A percentile compares a stretch with the other conserved stretches of the same genome.
Conservation (phyloP, 805 yeast genomes). For the Wickerhamiella sergipiensis region DNA sequence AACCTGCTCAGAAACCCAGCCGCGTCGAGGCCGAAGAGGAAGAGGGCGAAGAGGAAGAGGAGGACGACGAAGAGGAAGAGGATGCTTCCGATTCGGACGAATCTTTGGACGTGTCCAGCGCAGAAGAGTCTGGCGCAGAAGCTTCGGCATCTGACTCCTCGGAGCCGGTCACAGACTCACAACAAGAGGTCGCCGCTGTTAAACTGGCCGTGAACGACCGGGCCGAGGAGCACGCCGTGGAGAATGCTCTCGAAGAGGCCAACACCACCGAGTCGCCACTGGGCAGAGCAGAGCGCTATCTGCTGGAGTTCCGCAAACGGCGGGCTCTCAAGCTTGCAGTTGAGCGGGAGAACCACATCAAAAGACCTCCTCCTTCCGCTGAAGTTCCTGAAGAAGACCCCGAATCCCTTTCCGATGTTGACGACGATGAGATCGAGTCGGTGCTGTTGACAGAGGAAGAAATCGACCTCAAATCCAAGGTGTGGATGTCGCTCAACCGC, state of each 20-base stretch:
- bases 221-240: constrained; percentile 1
- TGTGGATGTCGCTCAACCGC: constrained; percentile 83
- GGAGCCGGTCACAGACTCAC: neutral
- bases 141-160: too few species aligned
- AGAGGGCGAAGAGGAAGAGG: constrained; percentile 3
- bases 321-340: constrained; percentile 11
- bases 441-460: constrained; percentile 58
- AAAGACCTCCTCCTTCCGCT: constrained; percentile 9
- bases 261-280: neutral
- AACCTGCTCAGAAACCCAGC: constrained; percentile 1
- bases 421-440: constrained; percentile 63
- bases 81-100: too few species aligned
- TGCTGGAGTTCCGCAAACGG: constrained; percentile 15
- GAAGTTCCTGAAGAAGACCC: constrained; percentile 24
- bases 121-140: too few species aligned
- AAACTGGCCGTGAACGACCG: constrained; percentile 3
- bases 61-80: constrained; percentile 2
- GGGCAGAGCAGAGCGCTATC: constrained; percentile 17
- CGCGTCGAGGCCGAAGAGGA: constrained; percentile 6
- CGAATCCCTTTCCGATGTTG: constrained; percentile 57
- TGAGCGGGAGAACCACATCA: constrained; percentile 1
- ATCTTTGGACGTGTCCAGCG: too few species aligned
- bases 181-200: constrained; percentile 2
- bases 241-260: neutral
- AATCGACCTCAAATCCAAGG: constrained; percentile 55